A percentile compares a stretch with the other conserved stretches of the same genome.
Conservation (phyloP, 768 basidiomycete genomes). For the Naganishia antarctica region DNA sequence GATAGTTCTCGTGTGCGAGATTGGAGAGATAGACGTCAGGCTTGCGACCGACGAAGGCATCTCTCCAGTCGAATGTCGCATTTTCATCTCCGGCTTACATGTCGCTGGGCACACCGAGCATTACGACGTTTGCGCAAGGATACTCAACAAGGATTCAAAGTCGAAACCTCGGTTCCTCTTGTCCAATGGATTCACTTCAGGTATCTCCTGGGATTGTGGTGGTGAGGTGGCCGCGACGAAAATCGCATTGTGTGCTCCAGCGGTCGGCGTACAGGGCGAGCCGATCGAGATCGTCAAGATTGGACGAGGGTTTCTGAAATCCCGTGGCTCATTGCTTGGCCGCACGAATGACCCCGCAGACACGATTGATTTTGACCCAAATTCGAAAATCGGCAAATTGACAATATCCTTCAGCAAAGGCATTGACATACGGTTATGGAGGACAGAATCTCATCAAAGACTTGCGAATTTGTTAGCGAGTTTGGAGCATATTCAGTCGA, state of each 20-base stretch:
- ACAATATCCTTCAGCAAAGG: constrained; percentile 8
- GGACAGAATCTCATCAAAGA: constrained; percentile 4
- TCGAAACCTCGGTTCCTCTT: background rate
- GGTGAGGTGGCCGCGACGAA: background rate
- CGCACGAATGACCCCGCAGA: background rate
- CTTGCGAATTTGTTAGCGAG: background rate
- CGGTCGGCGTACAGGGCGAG: background rate
- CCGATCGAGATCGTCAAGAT: background rate
- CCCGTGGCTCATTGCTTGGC: background rate
- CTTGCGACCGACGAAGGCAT: background rate
- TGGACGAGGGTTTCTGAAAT: background rate
- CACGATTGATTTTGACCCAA: background rate
- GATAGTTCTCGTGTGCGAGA: background rate
- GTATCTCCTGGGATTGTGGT: background rate
- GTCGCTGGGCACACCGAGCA: constrained; percentile 2
- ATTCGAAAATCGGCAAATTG: constrained; percentile 9
- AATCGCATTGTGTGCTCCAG: background rate
- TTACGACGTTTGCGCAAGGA: background rate
- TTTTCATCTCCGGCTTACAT: constrained; percentile 1
- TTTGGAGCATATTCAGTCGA: background rate
- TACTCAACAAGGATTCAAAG: constrained; percentile 10
- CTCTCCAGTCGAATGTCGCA: constrained; percentile 1
- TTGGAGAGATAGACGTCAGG: constrained; percentile 11
- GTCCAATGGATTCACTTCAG: constrained; percentile 3
- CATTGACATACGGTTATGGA: constrained; percentile 12